Percentiles rank a stretch among this genome's conserved stretches.
These are phyloP conservation scores for Trichoderma sp. DNA, from an alignment of 2,329 filamentous ascomycete species.

Conservation along the genomic window DNA sequence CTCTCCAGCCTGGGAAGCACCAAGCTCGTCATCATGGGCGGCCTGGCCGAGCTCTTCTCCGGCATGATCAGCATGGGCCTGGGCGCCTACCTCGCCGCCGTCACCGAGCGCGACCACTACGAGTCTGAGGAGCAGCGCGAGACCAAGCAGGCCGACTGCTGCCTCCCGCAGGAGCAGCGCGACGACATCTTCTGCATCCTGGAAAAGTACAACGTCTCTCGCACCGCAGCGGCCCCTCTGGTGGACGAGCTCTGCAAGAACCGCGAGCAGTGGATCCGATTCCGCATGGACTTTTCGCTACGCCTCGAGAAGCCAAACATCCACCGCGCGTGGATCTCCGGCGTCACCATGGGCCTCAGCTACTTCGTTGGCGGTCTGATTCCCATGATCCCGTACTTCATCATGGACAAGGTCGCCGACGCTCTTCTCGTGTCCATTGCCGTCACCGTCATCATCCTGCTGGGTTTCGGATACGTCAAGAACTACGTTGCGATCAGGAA, in stretches of 20 bases:
- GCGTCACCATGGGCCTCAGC: constrained; percentile 65
- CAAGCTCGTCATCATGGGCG: constrained; percentile 68
- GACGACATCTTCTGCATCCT: constrained; percentile 54
- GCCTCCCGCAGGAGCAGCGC: constrained; percentile 47
- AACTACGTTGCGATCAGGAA: constrained; percentile 56
- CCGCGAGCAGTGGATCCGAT: constrained; percentile 53
- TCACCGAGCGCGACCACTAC: constrained; percentile 56
- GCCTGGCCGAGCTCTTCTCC: constrained; percentile 73
- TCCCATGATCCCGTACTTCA: constrained; percentile 71
- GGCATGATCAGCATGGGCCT: constrained; percentile 79
- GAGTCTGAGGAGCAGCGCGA: constrained; percentile 52
- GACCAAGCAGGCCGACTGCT: constrained; percentile 43
- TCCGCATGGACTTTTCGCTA: constrained; percentile 63
- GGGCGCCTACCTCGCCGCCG: constrained; percentile 70
- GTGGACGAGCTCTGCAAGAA: constrained; percentile 53
- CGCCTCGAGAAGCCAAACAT: constrained; percentile 49
- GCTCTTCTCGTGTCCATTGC: constrained; percentile 61
- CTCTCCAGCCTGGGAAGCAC: constrained; percentile 67
- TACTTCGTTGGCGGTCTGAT: constrained; percentile 72
- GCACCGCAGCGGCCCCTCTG: constrained; percentile 46
- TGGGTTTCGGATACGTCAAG: constrained; percentile 67
- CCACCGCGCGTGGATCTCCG: constrained; percentile 55
- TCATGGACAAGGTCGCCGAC: constrained; percentile 48
- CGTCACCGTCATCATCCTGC: constrained; percentile 62
- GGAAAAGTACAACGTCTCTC: constrained; percentile 51